phyloP scores from a whole-genome alignment of 139 green algal genomes.

The Chlorella sp. region DNA sequence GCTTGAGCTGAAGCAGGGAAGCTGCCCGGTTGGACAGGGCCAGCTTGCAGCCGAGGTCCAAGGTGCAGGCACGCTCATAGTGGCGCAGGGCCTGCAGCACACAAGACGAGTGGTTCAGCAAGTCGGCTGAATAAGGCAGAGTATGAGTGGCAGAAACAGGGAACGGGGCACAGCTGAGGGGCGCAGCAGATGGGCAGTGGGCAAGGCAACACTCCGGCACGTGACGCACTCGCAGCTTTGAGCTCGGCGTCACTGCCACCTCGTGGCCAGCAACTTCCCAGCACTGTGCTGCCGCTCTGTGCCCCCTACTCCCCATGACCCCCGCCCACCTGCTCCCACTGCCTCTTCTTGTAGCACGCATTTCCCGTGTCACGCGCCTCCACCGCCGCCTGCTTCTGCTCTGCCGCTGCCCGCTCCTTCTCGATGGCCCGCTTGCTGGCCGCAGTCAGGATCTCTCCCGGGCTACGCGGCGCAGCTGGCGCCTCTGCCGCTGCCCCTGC shows the following conservation, averaged over 20 bases:
- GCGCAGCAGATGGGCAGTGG: background rate
- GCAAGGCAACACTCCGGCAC: background rate
- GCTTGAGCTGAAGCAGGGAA: slow-evolving; percentile 30
- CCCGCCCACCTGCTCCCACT: slow-evolving; percentile 17
- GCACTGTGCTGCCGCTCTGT: too few relatives aligned
- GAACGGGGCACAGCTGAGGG: background rate
- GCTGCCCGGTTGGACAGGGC: slow-evolving; percentile 12
- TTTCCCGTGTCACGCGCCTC: background rate
- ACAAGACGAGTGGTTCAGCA: background rate
- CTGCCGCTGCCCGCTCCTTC: background rate
- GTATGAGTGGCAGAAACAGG: background rate
- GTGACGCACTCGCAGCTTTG: background rate
- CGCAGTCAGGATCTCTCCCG: background rate
- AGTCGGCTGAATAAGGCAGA: background rate
- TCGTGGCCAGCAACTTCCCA: too few relatives aligned
- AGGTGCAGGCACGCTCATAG: background rate
- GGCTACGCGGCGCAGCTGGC: background rate
- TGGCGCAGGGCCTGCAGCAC: background rate
- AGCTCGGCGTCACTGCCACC: too few relatives aligned
- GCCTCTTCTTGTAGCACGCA: slow-evolving; percentile 1
- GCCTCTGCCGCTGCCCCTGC: background rate
- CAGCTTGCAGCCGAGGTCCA: slow-evolving; percentile 7
- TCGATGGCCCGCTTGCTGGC: background rate
- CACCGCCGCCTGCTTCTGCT: background rate
- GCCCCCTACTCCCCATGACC: background rate